These are phyloP conservation scores for Polychaeton citri DNA, from an alignment of 2,329 filamentous ascomycete species.

Conservation along the genomic window DNA sequence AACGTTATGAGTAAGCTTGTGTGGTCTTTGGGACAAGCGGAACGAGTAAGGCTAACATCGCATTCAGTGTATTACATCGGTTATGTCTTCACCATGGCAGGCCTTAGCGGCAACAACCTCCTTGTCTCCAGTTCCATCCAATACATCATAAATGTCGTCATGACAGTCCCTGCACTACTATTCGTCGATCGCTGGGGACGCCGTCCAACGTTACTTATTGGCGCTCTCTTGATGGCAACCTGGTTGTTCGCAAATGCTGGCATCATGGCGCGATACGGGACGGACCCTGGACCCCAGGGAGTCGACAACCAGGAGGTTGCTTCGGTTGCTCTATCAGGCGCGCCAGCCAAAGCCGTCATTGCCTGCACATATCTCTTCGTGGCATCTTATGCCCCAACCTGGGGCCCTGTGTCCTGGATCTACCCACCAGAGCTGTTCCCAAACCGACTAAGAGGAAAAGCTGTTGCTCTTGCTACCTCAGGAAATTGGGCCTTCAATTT, in stretches of 20 bases:
- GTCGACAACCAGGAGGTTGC: constrained; percentile 26
- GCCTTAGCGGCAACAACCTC: constrained; percentile 39
- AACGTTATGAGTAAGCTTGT: no score
- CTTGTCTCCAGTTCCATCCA: constrained; percentile 57
- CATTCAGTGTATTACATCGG: constrained; percentile 33
- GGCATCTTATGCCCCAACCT: constrained; percentile 50
- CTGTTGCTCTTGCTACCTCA: constrained; percentile 45
- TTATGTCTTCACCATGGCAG: constrained; percentile 62
- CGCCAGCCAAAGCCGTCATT: constrained; percentile 30
- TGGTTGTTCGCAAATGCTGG: constrained; percentile 51
- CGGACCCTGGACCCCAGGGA: constrained; percentile 23
- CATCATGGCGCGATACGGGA: constrained; percentile 48
- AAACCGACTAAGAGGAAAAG: constrained; percentile 49
- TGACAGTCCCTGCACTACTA: constrained; percentile 63
- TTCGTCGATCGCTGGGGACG: constrained; percentile 67
- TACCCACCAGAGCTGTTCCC: constrained; percentile 45
- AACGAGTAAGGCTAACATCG: no score
- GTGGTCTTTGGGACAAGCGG: no score
- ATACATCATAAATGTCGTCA: constrained; percentile 66
- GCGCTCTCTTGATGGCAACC: constrained; percentile 49
- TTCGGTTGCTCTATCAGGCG: constrained; percentile 23
- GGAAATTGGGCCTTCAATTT: constrained; percentile 49
- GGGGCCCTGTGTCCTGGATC: constrained; percentile 37
- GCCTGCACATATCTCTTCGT: constrained; percentile 64
- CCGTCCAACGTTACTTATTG: constrained; percentile 52